Percentiles rank a stretch among this genome's conserved stretches.
These are phyloP conservation scores for Purshia tridentata DNA, from an alignment of 306 rosid genomes.

Conservation along the genomic window DNA sequence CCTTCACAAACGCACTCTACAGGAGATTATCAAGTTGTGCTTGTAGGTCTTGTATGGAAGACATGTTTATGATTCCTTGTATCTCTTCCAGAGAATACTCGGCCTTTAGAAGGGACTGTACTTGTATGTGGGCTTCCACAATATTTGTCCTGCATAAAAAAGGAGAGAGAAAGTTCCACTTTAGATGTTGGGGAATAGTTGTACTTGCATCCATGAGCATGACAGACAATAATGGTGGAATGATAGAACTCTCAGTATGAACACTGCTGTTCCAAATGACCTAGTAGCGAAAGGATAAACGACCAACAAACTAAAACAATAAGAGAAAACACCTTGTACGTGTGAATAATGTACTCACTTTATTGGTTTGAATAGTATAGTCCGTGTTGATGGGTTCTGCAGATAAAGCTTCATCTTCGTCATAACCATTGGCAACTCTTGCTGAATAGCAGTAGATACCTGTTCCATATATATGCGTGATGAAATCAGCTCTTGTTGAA, in stretches of 20 bases:
- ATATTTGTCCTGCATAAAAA: constrained; percentile 68
- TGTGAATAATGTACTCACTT: constrained; percentile 50
- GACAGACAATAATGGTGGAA: too few relatives aligned
- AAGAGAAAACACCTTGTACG: neutral
- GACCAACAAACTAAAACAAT: neutral
- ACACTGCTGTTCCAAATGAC: neutral
- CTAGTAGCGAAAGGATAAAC: neutral
- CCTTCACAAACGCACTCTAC: constrained; percentile 35
- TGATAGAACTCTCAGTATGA: too few relatives aligned
- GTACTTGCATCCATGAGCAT: too few relatives aligned
- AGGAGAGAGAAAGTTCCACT: neutral
- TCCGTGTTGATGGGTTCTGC: constrained; percentile 81
- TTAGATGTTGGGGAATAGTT: neutral
- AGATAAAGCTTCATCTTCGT: constrained; percentile 93
- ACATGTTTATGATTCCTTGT: constrained; percentile 58
- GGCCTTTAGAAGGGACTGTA: constrained; percentile 61
- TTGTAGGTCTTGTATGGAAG: constrained; percentile 64
- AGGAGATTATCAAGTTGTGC: constrained; percentile 68
- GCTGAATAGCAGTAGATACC: constrained; percentile 76
- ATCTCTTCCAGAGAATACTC: constrained; percentile 84
- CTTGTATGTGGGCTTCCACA: constrained; percentile 88
- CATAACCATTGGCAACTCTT: constrained; percentile 74
- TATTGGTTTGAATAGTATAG: constrained; percentile 93
- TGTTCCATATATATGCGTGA: constrained; percentile 34
- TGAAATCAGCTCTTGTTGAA: constrained; percentile 14